A percentile compares a stretch with the other conserved stretches of the same genome.
Conservation (phyloP, 2,329 filamentous ascomycete species). For the Colletotrichum magnum region DNA sequence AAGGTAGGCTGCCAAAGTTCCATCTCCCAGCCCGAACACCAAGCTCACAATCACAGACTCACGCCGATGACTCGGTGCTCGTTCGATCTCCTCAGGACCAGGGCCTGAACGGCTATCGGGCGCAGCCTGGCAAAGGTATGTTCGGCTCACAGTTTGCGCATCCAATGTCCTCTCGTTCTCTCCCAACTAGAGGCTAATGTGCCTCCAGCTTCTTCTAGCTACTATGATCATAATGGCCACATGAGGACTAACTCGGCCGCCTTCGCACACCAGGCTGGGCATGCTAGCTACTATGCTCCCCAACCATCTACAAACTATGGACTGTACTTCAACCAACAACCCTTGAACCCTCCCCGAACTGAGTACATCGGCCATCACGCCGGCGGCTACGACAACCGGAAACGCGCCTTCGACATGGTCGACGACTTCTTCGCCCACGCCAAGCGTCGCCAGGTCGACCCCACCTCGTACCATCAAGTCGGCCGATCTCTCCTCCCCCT, state of each 20-base stretch:
- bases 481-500: constrained; percentile 89
- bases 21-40: constrained; percentile 5
- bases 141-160: constrained; percentile 44
- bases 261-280: constrained; percentile 70
- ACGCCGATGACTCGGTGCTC: constrained; percentile 92
- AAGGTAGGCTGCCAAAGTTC: constrained; percentile 68
- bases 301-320: constrained; percentile 73
- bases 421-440: constrained; percentile 95
- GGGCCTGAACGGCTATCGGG: constrained; percentile 67
- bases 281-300: constrained; percentile 71
- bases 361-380: constrained; percentile 76
- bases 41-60: constrained; percentile 70
- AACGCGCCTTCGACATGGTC: constrained; percentile 88
- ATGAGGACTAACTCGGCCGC: constrained; percentile 70
- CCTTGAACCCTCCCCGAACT: constrained; percentile 64
- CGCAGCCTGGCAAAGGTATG: constrained; percentile 68
- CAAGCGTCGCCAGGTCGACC: constrained; percentile 92
- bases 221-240: constrained; percentile 76
- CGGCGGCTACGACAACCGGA: constrained; percentile 76
- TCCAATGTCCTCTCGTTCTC: constrained; percentile 46
- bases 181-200: constrained; percentile 57
- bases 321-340: constrained; percentile 82
- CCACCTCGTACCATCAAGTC: constrained; percentile 90
- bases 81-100: constrained; percentile 67
- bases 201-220: constrained; percentile 66